Base-by-base conservation (phyloP, 2,329 filamentous ascomycete genomes). In the Aureobasidium mangrovei region DNA sequence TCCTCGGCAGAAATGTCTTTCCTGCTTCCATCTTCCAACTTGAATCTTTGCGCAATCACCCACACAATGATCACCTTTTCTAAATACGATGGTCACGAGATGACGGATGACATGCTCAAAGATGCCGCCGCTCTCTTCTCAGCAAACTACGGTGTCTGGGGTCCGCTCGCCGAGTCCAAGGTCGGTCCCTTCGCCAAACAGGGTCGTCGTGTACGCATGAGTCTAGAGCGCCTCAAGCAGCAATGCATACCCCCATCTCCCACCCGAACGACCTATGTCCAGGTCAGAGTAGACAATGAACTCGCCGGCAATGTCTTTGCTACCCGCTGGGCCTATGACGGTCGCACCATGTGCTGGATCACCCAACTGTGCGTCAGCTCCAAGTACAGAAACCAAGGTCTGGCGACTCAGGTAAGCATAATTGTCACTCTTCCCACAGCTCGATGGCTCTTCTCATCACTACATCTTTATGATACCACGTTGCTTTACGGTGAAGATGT, bases 121-220 rank as follows among this genome's bases (percentile, higher is more conserved):
- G 33, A 47, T 44, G 4, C n/a, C 26, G 52, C 52, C 7, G 7
- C 3, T 18, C 27, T 46, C 1, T 54, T 54, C n/a, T 46, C 42
- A 9, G 32, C 31, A 4, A 39, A 54, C 33, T 54, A 54, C 27
- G 52, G 52, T 8, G 26, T 46, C 3, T 46, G 52, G 52, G 27
- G 41, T 32, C 8, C 51, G 31, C 18, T 33, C 12, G 41, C 26
- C n/a, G 4, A 54, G 40, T 7, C 12, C 12, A 27, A 38, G 40
- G 18, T 18, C 18, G 18, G 1, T 18, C 18, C 18, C 18, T 18
- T 18, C 18, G 18, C 18, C 18, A 26, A n/a, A 7, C n/a, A 38
- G 38, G 51, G 51, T 28, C 51, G 29, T 35, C 51, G 51, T 7
- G 32, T 53, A n/a, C 51, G 51, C 8, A 8, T n/a, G 4, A 53